These are phyloP conservation scores for Teunomyces pallodes DNA, from an alignment of 805 yeast genomes.

Conservation along the genomic window DNA sequence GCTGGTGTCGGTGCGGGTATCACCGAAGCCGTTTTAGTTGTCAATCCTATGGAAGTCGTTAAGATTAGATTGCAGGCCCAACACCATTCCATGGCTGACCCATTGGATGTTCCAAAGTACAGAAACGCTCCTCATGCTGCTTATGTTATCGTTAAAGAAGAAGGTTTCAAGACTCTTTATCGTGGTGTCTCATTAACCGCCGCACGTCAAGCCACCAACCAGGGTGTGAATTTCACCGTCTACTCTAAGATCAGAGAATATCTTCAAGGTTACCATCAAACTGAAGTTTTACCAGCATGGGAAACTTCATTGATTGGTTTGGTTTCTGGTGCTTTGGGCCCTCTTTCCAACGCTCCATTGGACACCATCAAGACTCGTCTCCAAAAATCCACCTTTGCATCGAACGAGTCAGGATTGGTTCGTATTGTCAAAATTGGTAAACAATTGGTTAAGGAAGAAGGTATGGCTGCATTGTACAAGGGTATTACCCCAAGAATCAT, in stretches of 20 bases:
- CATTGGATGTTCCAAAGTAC: slow-evolving; percentile 77
- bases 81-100: slow-evolving; percentile 84
- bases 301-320: slow-evolving; percentile 91
- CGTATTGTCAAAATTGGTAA: slow-evolving; percentile 79
- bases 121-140: slow-evolving; percentile 91
- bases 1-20: slow-evolving; percentile 98
- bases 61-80: slow-evolving; percentile 96
- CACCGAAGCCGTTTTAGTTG: slow-evolving; percentile 92
- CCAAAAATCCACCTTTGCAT: slow-evolving; percentile 79
- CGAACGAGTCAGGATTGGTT: slow-evolving; percentile 67
- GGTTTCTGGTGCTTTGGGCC: slow-evolving; percentile 95
- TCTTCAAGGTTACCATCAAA: slow-evolving; percentile 59
- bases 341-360: slow-evolving; percentile 94
- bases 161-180: slow-evolving; percentile 84
- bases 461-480: slow-evolving; percentile 68
- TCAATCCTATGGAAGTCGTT: slow-evolving; percentile 96
- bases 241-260: slow-evolving; percentile 79
- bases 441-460: slow-evolving; percentile 85
- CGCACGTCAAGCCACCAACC: slow-evolving; percentile 96
- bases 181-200: slow-evolving; percentile 96
- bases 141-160: slow-evolving; percentile 79
- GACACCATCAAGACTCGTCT: slow-evolving; percentile 96
- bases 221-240: slow-evolving; percentile 96
- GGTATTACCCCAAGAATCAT: slow-evolving; percentile 98
- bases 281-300: slow-evolving; percentile 77